These are phyloP conservation scores for Ophiosphaerella korrae DNA, from an alignment of 2,329 filamentous ascomycete species.

Conservation along the genomic window DNA sequence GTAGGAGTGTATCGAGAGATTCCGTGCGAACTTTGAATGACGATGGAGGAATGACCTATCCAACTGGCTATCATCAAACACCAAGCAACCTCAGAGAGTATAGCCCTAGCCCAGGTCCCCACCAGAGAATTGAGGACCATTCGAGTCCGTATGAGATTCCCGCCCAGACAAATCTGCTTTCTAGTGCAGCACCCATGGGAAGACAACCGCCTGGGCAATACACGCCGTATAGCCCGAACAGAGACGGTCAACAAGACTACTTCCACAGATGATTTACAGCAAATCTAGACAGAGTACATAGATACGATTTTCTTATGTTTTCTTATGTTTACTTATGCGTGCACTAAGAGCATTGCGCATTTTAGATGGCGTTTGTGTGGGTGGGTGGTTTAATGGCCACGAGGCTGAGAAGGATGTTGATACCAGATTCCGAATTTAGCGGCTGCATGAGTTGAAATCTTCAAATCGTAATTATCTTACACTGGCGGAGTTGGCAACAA, in stretches of 20 bases:
- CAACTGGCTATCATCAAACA: slow-evolving; percentile 55
- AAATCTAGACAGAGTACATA: background rate
- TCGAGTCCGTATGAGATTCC: slow-evolving; percentile 28
- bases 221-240: slow-evolving; percentile 37
- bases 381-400: too few relatives aligned
- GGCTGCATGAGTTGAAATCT: too few relatives aligned
- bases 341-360: too few relatives aligned
- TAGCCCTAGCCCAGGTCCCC: slow-evolving; percentile 44
- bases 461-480: too few relatives aligned
- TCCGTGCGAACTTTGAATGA: slow-evolving; percentile 38
- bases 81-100: slow-evolving; percentile 49
- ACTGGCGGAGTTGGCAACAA: too few relatives aligned
- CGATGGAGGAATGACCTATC: slow-evolving; percentile 49
- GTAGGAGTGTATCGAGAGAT: slow-evolving; percentile 29
- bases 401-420: too few relatives aligned
- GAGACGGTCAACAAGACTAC: slow-evolving; percentile 28
- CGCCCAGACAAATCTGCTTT: slow-evolving; percentile 33
- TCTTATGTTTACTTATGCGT: background rate
- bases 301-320: slow-evolving; percentile 11
- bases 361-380: too few relatives aligned
- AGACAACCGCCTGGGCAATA: slow-evolving; percentile 23
- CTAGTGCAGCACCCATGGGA: slow-evolving; percentile 44
- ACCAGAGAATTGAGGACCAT: slow-evolving; percentile 29
- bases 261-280: slow-evolving; percentile 14
- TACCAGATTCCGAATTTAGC: too few relatives aligned